Percentiles rank a stretch among this genome's conserved stretches.
These are phyloP conservation scores for Lantana camara DNA, from an alignment of 257 asterid genomes.

Conservation along the genomic window DNA sequence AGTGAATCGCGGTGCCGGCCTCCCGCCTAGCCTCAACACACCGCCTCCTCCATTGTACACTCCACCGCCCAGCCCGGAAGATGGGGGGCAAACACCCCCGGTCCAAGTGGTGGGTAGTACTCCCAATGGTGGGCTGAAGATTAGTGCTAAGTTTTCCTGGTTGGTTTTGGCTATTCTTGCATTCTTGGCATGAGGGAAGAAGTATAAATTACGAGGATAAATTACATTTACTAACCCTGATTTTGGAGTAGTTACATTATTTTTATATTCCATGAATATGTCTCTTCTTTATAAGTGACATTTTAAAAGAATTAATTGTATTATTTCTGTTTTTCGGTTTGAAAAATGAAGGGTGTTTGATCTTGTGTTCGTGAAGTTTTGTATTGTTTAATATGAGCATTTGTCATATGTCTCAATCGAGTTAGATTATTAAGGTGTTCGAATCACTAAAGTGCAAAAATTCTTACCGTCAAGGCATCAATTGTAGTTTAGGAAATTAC, in stretches of 20 bases:
- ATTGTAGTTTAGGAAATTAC: too few species aligned
- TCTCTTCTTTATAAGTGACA: too few species aligned
- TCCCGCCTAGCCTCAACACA: constrained; percentile 82
- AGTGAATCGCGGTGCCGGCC: constrained; percentile 72
- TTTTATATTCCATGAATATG: too few species aligned
- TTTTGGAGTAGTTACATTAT: constrained; percentile 7
- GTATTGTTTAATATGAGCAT: too few species aligned
- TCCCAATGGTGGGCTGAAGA: constrained; percentile 37
- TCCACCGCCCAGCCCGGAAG: constrained; percentile 59
- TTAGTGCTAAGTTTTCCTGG: constrained; percentile 28
- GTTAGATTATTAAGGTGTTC: too few species aligned
- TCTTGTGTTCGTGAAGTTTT: too few species aligned
- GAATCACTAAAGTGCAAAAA: too few species aligned
- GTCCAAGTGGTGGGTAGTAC: constrained; percentile 34
- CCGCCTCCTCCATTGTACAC: constrained; percentile 86
- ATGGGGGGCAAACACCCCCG: constrained; percentile 45
- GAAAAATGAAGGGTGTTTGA: too few species aligned
- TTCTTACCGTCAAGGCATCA: too few species aligned
- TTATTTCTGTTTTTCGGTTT: too few species aligned
- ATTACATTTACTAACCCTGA: background rate
- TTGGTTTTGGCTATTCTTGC: constrained; percentile 34
- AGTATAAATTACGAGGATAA: constrained; percentile 17
- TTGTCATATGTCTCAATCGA: too few species aligned
- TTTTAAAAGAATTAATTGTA: too few species aligned
- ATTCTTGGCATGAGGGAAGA: constrained; percentile 29